A percentile compares a stretch with the other conserved stretches of the same genome.
phyloP scores from a whole-genome alignment of 2,329 filamentous ascomycete species.

The Stagonosporopsis vannaccii region DNA sequence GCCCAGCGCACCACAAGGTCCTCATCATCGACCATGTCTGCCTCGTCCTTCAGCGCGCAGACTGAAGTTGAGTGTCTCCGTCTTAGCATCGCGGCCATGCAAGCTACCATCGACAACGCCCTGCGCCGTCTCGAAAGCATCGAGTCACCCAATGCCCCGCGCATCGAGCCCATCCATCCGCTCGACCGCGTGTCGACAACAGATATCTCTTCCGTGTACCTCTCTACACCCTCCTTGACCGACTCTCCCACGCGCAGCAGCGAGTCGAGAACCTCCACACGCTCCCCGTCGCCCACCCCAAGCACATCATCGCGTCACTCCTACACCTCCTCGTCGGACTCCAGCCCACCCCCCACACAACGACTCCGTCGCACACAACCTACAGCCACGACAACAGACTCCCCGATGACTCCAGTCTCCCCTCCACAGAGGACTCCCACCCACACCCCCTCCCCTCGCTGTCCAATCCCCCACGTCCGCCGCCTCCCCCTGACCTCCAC shows the following conservation, averaged over 20 bases:
- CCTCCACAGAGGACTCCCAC: not conserved
- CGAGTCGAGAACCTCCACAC: not conserved
- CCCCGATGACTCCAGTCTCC: not conserved
- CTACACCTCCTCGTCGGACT: not conserved
- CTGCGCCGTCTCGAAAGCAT: not conserved
- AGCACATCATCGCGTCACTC: not conserved
- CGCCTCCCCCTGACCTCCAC: conserved; percentile 20
- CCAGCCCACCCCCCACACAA: not conserved
- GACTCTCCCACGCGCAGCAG: not conserved
- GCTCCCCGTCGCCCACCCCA: not conserved
- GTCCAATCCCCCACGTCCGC: conserved; percentile 21
- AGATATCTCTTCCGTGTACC: not conserved
- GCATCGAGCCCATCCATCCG: not conserved
- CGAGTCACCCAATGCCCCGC: not conserved
- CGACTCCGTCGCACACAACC: not conserved
- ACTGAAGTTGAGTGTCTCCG: not conserved
- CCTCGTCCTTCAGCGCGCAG: not conserved
- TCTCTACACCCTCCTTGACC: not conserved
- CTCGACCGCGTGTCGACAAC: not conserved
- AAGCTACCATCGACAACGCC: not conserved
- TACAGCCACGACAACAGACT: not conserved
- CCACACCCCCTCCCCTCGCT: not conserved
- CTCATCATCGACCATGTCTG: not conserved
- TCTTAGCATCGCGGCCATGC: not conserved
- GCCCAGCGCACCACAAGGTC: not conserved